Evolutionary conservation across 441 rosid species (phyloP).

Genomic region (Mallotus repandus): DNA sequence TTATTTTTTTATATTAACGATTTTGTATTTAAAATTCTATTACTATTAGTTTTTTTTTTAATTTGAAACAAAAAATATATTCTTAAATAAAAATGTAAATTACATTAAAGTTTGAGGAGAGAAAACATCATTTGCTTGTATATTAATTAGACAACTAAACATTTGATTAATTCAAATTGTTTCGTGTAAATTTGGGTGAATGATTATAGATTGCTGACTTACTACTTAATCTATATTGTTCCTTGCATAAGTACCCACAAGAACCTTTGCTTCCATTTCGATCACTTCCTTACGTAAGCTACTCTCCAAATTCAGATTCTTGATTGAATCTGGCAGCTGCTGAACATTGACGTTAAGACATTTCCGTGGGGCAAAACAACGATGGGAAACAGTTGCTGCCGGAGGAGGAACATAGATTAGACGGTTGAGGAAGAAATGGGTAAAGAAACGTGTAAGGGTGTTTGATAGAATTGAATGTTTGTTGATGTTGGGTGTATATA

Average conservation of each 20-base stretch:
- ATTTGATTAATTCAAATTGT: no score
- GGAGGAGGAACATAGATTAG: slow-evolving; percentile 11
- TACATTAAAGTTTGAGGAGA: no score
- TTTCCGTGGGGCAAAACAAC: slow-evolving; percentile 17
- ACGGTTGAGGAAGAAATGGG: not conserved
- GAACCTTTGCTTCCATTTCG: slow-evolving; percentile 29
- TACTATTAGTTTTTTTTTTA: no score
- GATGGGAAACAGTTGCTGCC: not conserved
- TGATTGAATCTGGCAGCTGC: slow-evolving; percentile 8
- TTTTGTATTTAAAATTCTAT: no score
- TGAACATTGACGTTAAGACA: slow-evolving; percentile 21
- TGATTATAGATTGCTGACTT: no score
- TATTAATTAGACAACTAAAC: no score
- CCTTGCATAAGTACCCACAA: slow-evolving; percentile 82
- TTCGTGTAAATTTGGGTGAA: no score
- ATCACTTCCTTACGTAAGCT: slow-evolving; percentile 30
- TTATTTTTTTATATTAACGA: no score
- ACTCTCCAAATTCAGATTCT: slow-evolving; percentile 26
- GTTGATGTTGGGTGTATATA: not conserved
- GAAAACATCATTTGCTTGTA: no score
- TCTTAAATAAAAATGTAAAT: no score
- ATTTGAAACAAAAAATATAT: no score
- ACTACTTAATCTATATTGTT: no score
- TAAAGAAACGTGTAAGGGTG: not conserved
- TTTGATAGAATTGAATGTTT: not conserved